These are phyloP conservation scores for Coniochaeta prunicola DNA, from an alignment of 2,329 filamentous ascomycete genomes.

Conservation along the genomic window DNA sequence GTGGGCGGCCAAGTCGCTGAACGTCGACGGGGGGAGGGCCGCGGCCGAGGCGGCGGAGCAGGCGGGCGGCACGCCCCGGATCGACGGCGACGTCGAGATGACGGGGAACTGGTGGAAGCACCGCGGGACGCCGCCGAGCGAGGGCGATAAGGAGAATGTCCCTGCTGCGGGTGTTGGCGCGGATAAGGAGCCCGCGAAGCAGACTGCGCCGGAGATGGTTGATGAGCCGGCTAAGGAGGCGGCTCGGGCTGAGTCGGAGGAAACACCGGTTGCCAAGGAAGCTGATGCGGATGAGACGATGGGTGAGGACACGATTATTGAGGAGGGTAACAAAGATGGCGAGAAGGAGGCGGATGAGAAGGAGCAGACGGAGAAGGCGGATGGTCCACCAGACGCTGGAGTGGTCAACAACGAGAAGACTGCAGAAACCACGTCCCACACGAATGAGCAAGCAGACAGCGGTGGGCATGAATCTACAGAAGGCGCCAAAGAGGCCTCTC, in stretches of 20 bases:
- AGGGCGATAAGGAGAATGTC: slow-evolving; percentile 42
- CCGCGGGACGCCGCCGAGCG: slow-evolving; percentile 19
- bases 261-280: neutral
- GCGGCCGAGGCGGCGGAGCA: neutral
- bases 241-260: neutral
- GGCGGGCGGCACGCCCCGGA: neutral
- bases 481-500: neutral
- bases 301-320: neutral
- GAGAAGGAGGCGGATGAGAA: neutral
- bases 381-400: neutral
- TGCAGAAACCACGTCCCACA: neutral
- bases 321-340: neutral
- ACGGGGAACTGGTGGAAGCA: slow-evolving; percentile 17
- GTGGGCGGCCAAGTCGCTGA: slow-evolving; percentile 22
- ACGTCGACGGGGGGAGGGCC: slow-evolving; percentile 1
- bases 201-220: neutral
- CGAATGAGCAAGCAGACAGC: neutral
- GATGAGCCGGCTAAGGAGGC: neutral
- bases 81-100: slow-evolving; percentile 6
- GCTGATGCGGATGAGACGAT: neutral
- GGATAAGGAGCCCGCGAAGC: neutral
- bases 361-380: neutral
- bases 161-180: slow-evolving; percentile 9
- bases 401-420: neutral
- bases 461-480: neutral